Conservation (phyloP, 2,329 filamentous ascomycete genomes). For the Aureobasidium melanogenum region DNA sequence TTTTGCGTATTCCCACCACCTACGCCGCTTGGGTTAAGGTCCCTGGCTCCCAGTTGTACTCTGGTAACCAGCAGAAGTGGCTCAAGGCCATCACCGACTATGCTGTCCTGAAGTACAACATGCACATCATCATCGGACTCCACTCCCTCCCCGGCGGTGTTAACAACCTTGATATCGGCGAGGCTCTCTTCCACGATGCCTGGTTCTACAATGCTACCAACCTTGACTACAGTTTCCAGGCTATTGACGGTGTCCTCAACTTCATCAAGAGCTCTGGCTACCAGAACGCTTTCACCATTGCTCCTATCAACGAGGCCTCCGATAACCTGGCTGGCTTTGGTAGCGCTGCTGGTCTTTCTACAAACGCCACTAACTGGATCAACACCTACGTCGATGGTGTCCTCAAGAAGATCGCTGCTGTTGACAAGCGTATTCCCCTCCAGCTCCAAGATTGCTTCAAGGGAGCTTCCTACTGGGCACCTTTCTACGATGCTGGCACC, state of each 20-base stretch:
- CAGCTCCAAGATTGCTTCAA: conserved; percentile 5
- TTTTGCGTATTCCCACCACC: conserved; percentile 42
- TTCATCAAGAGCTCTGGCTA: neutral
- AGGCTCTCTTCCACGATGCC: neutral
- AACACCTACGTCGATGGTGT: neutral
- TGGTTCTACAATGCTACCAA: conserved; percentile 4
- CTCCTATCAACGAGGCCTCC: neutral
- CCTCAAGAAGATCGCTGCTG: neutral
- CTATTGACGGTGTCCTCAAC: neutral
- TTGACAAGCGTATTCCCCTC: neutral
- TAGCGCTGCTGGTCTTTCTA: too few species aligned
- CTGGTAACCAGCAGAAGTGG: neutral
- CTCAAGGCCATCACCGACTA: neutral
- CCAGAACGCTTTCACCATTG: neutral
- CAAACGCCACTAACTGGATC: neutral
- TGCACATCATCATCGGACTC: conserved; percentile 41
- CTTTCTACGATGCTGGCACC: neutral
- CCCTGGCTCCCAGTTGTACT: conserved; percentile 36
- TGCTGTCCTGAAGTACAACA: conserved; percentile 31
- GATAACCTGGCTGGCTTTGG: neutral
- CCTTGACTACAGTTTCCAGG: neutral
- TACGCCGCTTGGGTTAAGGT: conserved; percentile 41
- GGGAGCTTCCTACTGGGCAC: conserved; percentile 4
- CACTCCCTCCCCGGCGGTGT: conserved; percentile 78
- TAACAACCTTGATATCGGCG: conserved; percentile 10